Base-by-base conservation (phyloP, 2,329 filamentous ascomycete species). In the Aureobasidium pullulans region DNA sequence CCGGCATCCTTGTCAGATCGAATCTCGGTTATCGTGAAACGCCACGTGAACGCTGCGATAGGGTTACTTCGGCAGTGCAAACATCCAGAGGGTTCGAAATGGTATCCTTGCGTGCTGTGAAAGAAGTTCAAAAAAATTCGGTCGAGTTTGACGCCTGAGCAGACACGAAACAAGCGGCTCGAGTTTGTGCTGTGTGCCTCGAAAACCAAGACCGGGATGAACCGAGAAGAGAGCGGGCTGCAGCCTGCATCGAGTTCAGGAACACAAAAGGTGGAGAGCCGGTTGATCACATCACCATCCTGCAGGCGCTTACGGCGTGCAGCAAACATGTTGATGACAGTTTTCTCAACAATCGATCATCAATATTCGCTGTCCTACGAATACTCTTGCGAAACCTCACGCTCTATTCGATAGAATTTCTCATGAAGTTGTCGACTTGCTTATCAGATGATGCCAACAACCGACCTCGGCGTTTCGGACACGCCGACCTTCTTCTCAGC, bases 251-350 rank as follows among this genome's bases (percentile, higher is more conserved):
- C 47, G 6, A 11, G 23, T n/a, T 46, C 29, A 46, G 52, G 16
- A 46, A 37, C 50, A 29, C 40, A 36, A 36, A 56, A 29, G 52
- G 52, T 46, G 52, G 52, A 56, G 40, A 46, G 52, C 52, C 52
- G 52, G 40, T 44, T 44, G 40, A 36, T 37, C 40, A 23, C 52
- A 56, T 54, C 49, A 42, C 36, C 15, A 52, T 49, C 15, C 34
- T 52, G 49, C 49, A 52, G 49, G 28, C 5, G 49, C 19, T 23
- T 39, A 6, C 34, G 31, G 13, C 34, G 7, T 42, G 40, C 50
- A 44, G 40, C n/a, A 28, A 56, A 40, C 31, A 23, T 46, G 52
- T 56, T 56, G 39, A 4, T 5, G 29, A 56, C 52, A 6, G 8
- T 4, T 9, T 49, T 49, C 32, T 23, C 32, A 37, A 37, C 32